Evolutionary conservation across 768 basidiomycete species (phyloP).

Genomic region (Amanita molliuscula): DNA sequence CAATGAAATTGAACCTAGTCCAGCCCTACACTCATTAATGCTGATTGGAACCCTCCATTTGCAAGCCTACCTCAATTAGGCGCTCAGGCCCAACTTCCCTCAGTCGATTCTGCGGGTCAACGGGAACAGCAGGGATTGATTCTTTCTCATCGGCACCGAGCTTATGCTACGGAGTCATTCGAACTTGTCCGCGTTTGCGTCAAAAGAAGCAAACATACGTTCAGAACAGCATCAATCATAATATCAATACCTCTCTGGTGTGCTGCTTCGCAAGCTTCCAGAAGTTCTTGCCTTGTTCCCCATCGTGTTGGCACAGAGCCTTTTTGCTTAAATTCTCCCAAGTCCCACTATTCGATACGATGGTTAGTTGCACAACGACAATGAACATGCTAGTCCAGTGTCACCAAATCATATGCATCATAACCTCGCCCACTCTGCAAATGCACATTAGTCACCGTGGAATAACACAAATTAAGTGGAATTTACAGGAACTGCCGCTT

Average conservation of each 20-base stretch:
- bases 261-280: slow-evolving; percentile 61
- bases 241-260: slow-evolving; percentile 61
- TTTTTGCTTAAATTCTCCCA: slow-evolving; percentile 79
- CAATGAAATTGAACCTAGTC: slow-evolving; percentile 84
- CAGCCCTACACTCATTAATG: slow-evolving; percentile 42
- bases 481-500: slow-evolving; percentile 54
- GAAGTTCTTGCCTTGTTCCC: slow-evolving; percentile 77
- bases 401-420: slow-evolving; percentile 79
- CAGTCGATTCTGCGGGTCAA: slow-evolving; percentile 58
- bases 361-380: not conserved
- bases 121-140: slow-evolving; percentile 56
- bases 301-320: slow-evolving; percentile 66
- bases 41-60: not conserved
- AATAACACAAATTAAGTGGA: not conserved
- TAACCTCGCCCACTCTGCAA: slow-evolving; percentile 64
- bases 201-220: slow-evolving; percentile 35
- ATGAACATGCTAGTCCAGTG: not conserved
- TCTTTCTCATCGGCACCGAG: slow-evolving; percentile 76
- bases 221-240: slow-evolving; percentile 82
- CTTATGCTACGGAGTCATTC: slow-evolving; percentile 47
- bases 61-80: slow-evolving; percentile 51
- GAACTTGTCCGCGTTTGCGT: slow-evolving; percentile 5
- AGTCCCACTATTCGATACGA: slow-evolving; percentile 56
- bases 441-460: not conserved
- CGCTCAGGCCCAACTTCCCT: slow-evolving; percentile 45